Evolutionary conservation across 306 rosid species (phyloP).

Genomic region (Morella rubra): DNA sequence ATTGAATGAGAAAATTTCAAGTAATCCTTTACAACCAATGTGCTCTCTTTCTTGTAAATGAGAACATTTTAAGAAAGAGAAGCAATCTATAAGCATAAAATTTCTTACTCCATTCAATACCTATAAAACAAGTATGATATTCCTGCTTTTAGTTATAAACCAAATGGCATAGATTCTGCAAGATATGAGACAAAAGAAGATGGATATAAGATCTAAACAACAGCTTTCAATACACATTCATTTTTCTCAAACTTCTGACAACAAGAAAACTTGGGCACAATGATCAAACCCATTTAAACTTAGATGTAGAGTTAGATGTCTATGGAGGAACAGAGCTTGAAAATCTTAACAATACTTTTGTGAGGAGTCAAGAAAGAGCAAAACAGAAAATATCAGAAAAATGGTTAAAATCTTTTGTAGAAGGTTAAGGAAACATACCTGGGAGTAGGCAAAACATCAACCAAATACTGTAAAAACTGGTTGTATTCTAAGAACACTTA

Average conservation of each 20-base stretch:
- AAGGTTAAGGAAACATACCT: not conserved
- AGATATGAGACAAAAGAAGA: not conserved
- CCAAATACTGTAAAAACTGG: not conserved
- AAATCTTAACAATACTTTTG: not conserved
- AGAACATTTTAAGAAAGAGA: not conserved
- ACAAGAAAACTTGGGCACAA: not conserved
- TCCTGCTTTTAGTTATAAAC: not conserved
- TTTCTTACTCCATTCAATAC: not conserved
- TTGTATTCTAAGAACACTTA: not conserved
- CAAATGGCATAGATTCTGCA: not conserved
- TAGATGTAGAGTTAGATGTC: slow-evolving; percentile 1
- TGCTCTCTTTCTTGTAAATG: not conserved
- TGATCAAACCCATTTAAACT: not conserved
- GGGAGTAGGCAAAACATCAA: not conserved
- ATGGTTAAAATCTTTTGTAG: not conserved
- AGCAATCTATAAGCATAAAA: not conserved
- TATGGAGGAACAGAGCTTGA: not conserved
- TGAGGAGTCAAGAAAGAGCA: not conserved
- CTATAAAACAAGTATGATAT: not conserved
- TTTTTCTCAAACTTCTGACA: not conserved
- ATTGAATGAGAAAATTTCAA: not conserved
- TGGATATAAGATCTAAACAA: not conserved
- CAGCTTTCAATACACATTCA: not conserved
- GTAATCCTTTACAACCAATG: not conserved
- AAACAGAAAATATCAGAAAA: not conserved